Evolutionary conservation across 306 rosid species (phyloP), one percentile per base, ranked within the genome.

Genomic region (Acacia crassicarpa): DNA sequence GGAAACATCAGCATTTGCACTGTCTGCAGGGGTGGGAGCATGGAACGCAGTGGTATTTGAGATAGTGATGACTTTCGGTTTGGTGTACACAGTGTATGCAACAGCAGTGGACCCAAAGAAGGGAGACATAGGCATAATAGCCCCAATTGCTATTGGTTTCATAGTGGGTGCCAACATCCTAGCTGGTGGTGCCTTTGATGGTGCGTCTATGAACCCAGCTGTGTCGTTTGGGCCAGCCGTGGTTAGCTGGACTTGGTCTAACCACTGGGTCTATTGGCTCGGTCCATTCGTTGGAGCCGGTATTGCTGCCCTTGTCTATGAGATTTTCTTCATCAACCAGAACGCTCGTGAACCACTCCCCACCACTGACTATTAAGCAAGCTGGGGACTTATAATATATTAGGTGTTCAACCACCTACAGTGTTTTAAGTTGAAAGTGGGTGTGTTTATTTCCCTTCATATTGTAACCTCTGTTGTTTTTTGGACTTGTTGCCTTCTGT

Each of bases 191-290:
- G 96, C 96, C 48, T 91, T 91, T 27, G 96, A 91, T 1, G 96
- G 96, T 48, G 96, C 90, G 9, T 91, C 93, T 62, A 91, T 91
- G 96, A 91, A 91, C 90, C 96, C 93, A 1, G 92, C 93, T 0
- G 93, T 88, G 9, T 88, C 96, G 22, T 91, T 91, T 78, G 96
- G 96, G 15, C 96, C 96, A 0, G 91, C 93, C 40, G 92, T 91
- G 8, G 92, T 91, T 15, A 87, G 93, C 77, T 90, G 96, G 92
- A 75, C 91, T 0, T 91, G 96, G 96, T 75, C 17, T 17, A 77
- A 74, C 88, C 96, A 91, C 48, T 91, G 91, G 96, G 93, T 91
- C 85, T 91, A 91, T 83, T 91, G 96, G 96, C 65, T 77, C 8
- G 96, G 96, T n/a, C 96, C 96, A 48, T 81, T 91, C 32, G 10